These are phyloP conservation scores for Solanum clarkiae DNA, from an alignment of 257 asterid genomes.

Conservation along the genomic window DNA sequence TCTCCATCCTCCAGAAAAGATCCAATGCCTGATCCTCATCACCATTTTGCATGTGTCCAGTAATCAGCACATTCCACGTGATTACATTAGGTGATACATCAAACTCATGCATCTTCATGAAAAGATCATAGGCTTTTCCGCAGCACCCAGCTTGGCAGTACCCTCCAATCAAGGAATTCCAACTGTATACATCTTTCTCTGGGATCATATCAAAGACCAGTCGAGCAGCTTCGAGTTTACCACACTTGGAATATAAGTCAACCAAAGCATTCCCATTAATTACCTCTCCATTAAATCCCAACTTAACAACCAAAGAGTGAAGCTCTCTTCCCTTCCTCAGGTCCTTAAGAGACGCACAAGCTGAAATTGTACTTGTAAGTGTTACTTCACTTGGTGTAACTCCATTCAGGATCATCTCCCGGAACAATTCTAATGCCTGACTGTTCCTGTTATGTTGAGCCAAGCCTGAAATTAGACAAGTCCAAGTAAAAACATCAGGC, in stretches of 20 bases:
- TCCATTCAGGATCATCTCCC: conserved; percentile 41
- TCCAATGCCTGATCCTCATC: conserved; percentile 76
- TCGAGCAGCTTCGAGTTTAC: conserved; percentile 47
- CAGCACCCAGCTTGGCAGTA: conserved; percentile 72
- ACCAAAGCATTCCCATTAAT: conserved; percentile 63
- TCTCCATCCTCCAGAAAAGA: conserved; percentile 65
- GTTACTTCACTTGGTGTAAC: conserved; percentile 60
- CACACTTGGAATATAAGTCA: conserved; percentile 76
- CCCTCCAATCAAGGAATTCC: conserved; percentile 86
- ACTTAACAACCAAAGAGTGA: conserved; percentile 45
- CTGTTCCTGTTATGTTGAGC: conserved; percentile 36
- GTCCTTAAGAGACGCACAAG: conserved; percentile 47
- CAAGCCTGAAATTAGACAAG: conserved; percentile 54
- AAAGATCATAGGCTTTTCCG: conserved; percentile 63
- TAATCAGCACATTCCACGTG: conserved; percentile 74
- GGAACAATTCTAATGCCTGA: conserved; percentile 41
- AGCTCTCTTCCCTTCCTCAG: conserved; percentile 53
- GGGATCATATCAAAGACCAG: conserved; percentile 39
- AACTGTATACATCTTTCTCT: conserved; percentile 54
- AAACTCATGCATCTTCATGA: conserved; percentile 47
- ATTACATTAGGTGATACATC: conserved; percentile 45
- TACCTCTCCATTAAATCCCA: conserved; percentile 43
- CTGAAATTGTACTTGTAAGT: conserved; percentile 45
- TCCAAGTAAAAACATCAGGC: conserved; percentile 81
- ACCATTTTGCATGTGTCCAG: conserved; percentile 62